phyloP scores from a whole-genome alignment of 2,329 filamentous ascomycete species.

The Sporothrix variecibatus region DNA sequence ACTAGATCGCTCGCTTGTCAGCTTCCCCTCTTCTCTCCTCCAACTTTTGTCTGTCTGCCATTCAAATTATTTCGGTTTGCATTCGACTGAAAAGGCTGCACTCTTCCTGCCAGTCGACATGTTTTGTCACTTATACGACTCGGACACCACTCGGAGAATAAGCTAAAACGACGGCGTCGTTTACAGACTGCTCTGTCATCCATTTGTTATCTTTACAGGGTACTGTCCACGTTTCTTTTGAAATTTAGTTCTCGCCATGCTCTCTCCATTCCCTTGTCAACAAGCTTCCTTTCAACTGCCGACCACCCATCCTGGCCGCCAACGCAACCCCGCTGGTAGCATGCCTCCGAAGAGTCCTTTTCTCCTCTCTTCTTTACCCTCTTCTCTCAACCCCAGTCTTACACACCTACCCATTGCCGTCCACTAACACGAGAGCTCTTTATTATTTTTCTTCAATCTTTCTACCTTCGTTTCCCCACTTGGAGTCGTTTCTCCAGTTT shows the following conservation, averaged over 20 bases:
- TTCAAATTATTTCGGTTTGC: not conserved
- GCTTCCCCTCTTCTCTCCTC: not conserved
- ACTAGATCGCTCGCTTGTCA: not conserved
- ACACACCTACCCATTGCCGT: not conserved
- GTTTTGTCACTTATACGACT: not conserved
- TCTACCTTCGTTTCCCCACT: not conserved
- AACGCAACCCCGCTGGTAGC: conserved; percentile 23
- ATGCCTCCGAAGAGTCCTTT: conserved; percentile 23
- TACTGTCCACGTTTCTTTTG: no score
- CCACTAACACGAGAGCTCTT: not conserved
- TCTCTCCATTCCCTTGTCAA: no score
- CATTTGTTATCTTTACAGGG: not conserved
- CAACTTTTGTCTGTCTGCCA: not conserved
- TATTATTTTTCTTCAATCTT: not conserved
- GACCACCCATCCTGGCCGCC: not conserved
- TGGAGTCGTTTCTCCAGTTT: not conserved
- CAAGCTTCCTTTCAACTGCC: conserved; percentile 20
- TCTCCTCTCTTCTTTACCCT: not conserved
- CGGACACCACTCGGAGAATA: not conserved
- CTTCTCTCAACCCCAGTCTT: not conserved
- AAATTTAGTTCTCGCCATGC: no score
- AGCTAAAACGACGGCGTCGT: not conserved
- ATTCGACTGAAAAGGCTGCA: not conserved
- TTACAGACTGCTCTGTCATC: not conserved
- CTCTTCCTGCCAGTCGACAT: not conserved